Percentiles rank a stretch among this genome's conserved stretches.
Conservation (phyloP, 2,329 filamentous ascomycete genomes). For the Ophiostoma australiae region DNA sequence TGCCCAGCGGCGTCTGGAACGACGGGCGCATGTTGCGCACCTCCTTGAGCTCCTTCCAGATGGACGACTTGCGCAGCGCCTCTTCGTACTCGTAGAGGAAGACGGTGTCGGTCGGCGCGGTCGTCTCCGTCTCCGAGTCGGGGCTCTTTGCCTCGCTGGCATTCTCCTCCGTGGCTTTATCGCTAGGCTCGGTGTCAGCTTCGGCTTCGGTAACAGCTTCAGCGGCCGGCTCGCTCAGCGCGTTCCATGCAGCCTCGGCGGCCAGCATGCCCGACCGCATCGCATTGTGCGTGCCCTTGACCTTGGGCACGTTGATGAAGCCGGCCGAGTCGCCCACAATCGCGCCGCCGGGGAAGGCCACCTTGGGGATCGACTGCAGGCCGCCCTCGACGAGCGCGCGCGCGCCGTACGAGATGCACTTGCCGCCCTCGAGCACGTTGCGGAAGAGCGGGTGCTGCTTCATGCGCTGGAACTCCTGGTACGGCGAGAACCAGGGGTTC, state of each 20-base stretch:
- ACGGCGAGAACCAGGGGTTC: slow-evolving; percentile 94
- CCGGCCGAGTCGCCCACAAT: slow-evolving; percentile 94
- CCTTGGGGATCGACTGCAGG: slow-evolving; percentile 96
- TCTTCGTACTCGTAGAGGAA: slow-evolving; percentile 96
- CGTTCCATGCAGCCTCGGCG: slow-evolving; percentile 81
- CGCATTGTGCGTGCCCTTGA: slow-evolving; percentile 96
- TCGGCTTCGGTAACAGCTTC: not conserved
- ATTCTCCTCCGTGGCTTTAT: not conserved
- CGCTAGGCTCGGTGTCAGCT: slow-evolving; percentile 45
- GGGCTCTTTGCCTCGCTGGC: not conserved
- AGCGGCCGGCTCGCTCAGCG: slow-evolving; percentile 48
- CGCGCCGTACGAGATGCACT: slow-evolving; percentile 94
- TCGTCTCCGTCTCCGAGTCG: not conserved
- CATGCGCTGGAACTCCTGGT: slow-evolving; percentile 95
- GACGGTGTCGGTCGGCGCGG: slow-evolving; percentile 47
- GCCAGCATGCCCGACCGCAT: slow-evolving; percentile 98
- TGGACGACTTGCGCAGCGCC: slow-evolving; percentile 72
- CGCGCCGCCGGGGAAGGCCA: slow-evolving; percentile 91
- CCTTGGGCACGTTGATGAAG: slow-evolving; percentile 95
- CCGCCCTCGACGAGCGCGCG: slow-evolving; percentile 89
- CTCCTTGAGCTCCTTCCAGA: slow-evolving; percentile 91
- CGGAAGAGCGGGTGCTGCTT: slow-evolving; percentile 94
- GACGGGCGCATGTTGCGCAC: slow-evolving; percentile 97
- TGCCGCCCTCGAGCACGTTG: slow-evolving; percentile 84
- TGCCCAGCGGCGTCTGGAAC: slow-evolving; percentile 79